Base-by-base conservation (phyloP, 305 asterid genomes). In the Fraxinus greggii region DNA sequence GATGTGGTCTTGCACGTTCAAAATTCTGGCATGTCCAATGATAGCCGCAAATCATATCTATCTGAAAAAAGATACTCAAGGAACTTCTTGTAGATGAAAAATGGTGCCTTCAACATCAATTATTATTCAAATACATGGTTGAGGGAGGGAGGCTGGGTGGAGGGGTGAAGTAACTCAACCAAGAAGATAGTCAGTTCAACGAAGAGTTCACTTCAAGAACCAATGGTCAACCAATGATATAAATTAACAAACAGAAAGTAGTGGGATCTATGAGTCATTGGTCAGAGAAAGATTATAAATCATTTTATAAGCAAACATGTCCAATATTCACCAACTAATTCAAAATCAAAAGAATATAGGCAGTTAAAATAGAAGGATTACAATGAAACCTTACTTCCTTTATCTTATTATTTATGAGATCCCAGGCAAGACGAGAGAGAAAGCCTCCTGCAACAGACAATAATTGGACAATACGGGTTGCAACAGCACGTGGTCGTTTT, bases 391-490 rank as follows among this genome's bases (percentile, higher is more conserved):
- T 83, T 81, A 94, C 99, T 94, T 96, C 98, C 87, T 93, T 94
- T 84, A 94, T 86, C 85, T 94, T 93, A 72, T 92, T 92, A 82
- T 96, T 94, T 84, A 96, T 84, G 33, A 96, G 86, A 84, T 96
- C 99, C 97, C 89, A 82, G 72, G 84, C 87, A 81, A 96, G 88
- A 78, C 95, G 95, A 72, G 98, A 96, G 81, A 96, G 93, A 89
- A 96, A 96, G 36, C 99, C 99, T 81, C 99, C 99, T 77, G 99
- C 97, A 78, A 94, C 98, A 75, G 98, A 92, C 78, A 86, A 23
- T 77, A 96, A 85, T 89, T 96, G 99, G 78, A 93, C 92, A 86
- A 93, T 86, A 85, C 99, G 97, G 76, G 98, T 93, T 1, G 99
- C 97, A 86, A 96, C 98, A 86, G 99, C 93, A 78, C 95, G 92